Percentiles rank a stretch among this genome's conserved stretches.
Conservation (phyloP, 768 basidiomycete species). For the Hebeloma cylindrosporum region DNA sequence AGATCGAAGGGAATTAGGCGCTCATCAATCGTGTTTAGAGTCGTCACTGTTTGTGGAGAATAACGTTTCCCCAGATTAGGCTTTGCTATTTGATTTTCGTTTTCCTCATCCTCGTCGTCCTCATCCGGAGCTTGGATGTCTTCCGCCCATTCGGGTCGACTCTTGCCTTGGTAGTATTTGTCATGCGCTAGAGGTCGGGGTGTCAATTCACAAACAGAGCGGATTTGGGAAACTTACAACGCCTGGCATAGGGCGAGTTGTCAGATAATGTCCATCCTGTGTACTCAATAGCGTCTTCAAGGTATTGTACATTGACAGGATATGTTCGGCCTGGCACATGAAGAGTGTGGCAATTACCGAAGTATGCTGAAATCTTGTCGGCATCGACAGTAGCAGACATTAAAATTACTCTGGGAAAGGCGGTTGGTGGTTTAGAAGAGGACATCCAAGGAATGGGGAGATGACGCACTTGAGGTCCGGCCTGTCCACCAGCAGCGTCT, state of each 20-base stretch:
- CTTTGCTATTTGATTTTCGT: conserved; percentile 33
- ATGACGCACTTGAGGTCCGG: conserved; percentile 76
- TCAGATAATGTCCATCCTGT: conserved; percentile 79
- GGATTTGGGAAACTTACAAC: no score
- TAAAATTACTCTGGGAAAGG: conserved; percentile 67
- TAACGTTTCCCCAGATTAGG: conserved; percentile 77
- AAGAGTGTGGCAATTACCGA: conserved; percentile 82
- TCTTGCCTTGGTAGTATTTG: conserved; percentile 63
- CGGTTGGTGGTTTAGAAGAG: conserved; percentile 4
- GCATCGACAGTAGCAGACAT: conserved; percentile 98
- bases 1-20: conserved; percentile 90
- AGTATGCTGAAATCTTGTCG: conserved; percentile 84
- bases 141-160: conserved; percentile 77
- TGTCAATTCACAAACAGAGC: no score
- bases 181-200: conserved; percentile 67
- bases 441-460: neutral
- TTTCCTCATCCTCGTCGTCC: conserved; percentile 60
- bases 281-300: conserved; percentile 90
- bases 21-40: conserved; percentile 85
- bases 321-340: conserved; percentile 94
- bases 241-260: conserved; percentile 76
- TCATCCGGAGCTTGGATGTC: conserved; percentile 60
- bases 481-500: conserved; percentile 72
- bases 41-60: conserved; percentile 68
- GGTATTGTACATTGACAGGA: conserved; percentile 80